phyloP scores from a whole-genome alignment of 1,284 basidiomycete species.

The Papiliotrema terrestris region DNA sequence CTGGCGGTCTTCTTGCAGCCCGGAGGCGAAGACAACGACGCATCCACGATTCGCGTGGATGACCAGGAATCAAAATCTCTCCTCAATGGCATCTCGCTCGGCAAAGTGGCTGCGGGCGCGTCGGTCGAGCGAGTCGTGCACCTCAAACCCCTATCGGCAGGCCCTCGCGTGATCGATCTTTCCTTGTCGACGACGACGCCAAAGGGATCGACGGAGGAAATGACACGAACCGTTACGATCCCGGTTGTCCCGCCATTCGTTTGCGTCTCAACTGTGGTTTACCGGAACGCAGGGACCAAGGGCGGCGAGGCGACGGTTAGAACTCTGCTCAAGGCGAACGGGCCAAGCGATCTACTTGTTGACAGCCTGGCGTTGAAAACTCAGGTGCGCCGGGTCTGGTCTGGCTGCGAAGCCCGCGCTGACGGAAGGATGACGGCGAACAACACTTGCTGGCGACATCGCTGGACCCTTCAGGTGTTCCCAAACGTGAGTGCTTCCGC shows the following conservation, averaged over 20 bases:
- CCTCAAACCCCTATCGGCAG: conserved; percentile 12
- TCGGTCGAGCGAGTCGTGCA: conserved; percentile 10
- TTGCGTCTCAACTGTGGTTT: conserved; percentile 15
- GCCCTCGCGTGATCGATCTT: conserved; percentile 30
- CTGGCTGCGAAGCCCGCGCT: background rate
- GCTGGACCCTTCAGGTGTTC: background rate
- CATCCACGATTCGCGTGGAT: conserved; percentile 39
- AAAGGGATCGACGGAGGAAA: conserved; percentile 17
- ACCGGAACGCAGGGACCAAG: conserved; percentile 3
- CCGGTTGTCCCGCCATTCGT: conserved; percentile 33
- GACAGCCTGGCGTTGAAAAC: background rate
- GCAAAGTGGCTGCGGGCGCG: conserved; percentile 14
- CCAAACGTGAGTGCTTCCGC: background rate
- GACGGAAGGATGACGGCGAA: background rate
- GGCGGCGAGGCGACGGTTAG: conserved; percentile 3
- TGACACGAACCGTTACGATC: conserved; percentile 22
- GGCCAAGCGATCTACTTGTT: conserved; percentile 7
- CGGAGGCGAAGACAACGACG: conserved; percentile 64
- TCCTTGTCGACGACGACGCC: conserved; percentile 17
- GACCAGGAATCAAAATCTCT: conserved; percentile 13
- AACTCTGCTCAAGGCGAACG: conserved; percentile 1
- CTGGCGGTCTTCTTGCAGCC: conserved; percentile 75
- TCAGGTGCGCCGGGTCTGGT: background rate
- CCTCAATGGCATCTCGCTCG: conserved; percentile 26
- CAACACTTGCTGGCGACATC: background rate